Evolutionary conservation across 495 filamentous ascomycete species (phyloP), one percentile per base, ranked within the genome.

Genomic region (Rhypophila decipiens): DNA sequence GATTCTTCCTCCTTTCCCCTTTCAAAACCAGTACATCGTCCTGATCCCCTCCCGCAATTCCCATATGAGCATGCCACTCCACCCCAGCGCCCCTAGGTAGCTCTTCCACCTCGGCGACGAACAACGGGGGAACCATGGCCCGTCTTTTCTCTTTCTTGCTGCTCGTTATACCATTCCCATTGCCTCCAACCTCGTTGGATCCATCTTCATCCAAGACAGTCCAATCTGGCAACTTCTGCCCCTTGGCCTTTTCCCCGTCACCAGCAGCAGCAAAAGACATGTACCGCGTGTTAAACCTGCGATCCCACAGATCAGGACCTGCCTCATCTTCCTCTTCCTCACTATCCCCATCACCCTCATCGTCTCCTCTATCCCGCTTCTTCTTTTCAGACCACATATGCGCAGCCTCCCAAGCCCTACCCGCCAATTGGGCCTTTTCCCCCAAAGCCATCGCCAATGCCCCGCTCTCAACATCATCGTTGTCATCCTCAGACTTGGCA

Each of bases 261-360:
- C 47, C 38, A 18, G 43, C 46, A 2, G 29, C 44, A 2, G 50
- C 47, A 18, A 61, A 63, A 3, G 62, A 58, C 51, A 55, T 60
- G 31, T 64, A 72, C 18, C 44, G 12, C 4, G 59, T 61, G 45
- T 84, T 79, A 49, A 82, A 77, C 51, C 69, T 80, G 44, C 71
- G 70, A 58, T 91, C 84, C 88, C 88, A 93, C 4, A 80, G 68
- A 67, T 94, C 88, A 44, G 83, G 66, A 0, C 71, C 76, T 3
- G 67, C 67, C 0, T 78, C 73, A 0, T 64, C 65, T 11, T 65
- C 64, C 2, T 54, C 57, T 1, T 53, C 60, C 24, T 69, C 66
- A 4, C 64, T 57, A 0, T 49, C 55, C 0, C 57, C 55, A 10
- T 54, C 52, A 8, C 24, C 41, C 7, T 52, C 46, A 15, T 51